phyloP scores from a whole-genome alignment of 2,329 filamentous ascomycete genomes.

The Thermoascus crustaceus region DNA sequence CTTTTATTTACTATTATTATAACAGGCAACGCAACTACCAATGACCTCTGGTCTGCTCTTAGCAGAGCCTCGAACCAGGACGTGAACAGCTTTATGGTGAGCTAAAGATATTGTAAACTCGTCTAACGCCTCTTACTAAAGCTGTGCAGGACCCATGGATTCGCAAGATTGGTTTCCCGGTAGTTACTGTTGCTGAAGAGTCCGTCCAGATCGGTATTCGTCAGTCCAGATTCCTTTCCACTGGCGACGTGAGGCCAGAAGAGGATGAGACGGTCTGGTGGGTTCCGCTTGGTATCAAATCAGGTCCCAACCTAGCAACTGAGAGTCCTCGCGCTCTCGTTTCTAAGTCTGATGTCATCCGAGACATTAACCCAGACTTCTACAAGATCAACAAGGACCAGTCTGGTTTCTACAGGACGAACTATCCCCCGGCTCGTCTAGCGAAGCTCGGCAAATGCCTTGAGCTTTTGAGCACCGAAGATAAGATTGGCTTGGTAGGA shows the following conservation, averaged over 20 bases:
- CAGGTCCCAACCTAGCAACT: constrained; percentile 57
- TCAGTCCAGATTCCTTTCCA: constrained; percentile 84
- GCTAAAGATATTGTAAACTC: constrained; percentile 4
- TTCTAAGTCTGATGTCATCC: constrained; percentile 67
- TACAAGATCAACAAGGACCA: constrained; percentile 92
- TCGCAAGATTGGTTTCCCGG: constrained; percentile 86
- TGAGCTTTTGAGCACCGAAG: constrained; percentile 67
- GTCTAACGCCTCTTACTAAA: constrained; percentile 8
- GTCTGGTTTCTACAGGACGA: constrained; percentile 85
- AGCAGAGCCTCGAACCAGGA: constrained; percentile 82
- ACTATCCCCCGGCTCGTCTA: constrained; percentile 79
- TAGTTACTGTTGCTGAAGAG: constrained; percentile 78
- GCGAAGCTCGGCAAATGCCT: constrained; percentile 71
- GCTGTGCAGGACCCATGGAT: constrained; percentile 67
- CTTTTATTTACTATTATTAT: constrained; percentile 2
- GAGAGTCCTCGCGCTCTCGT: constrained; percentile 62
- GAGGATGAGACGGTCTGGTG: constrained; percentile 94
- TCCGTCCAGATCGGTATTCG: constrained; percentile 71
- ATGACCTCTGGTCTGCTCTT: constrained; percentile 82
- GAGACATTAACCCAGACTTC: constrained; percentile 61
- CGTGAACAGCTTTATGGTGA: constrained; percentile 72
- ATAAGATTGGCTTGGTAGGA: constrained; percentile 87
- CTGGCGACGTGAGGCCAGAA: constrained; percentile 81
- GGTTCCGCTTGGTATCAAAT: constrained; percentile 81
- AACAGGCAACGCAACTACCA: constrained; percentile 69